Evolutionary conservation across 352 stramenopile species (phyloP), one percentile per base, ranked within the genome.

Genomic region (Peronospora belbahrii): DNA sequence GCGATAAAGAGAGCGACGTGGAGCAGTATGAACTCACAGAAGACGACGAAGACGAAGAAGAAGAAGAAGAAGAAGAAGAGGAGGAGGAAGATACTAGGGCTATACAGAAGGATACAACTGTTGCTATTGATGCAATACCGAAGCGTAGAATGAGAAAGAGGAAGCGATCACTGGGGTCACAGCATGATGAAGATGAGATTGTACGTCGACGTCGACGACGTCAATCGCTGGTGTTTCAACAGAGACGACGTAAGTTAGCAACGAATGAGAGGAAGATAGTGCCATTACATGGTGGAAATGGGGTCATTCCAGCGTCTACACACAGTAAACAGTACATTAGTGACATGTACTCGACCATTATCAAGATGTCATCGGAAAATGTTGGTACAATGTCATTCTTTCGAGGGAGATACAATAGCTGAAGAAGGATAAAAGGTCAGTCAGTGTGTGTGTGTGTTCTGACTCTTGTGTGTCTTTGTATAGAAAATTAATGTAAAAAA

Each of bases 401-500:
- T 7, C 36, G 13, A 19, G 15, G 30, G 19, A 13, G 6, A 17
- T 38, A 31, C 4, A 14, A 27, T 31, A 20, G 15, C 23, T 48
- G 17, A 44, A n/a, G n/a, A n/a, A n/a, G n/a, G n/a, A n/a, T n/a
- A n/a, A n/a, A n/a, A n/a, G n/a, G n/a, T n/a, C 7, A 8, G 31
- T 18, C 0, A 13, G 5, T 42, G n/a, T 27, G 31, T 45, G 4
- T 24, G 23, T 1, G 52, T 23, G 1, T 39, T 44, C 8, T 23
- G 44, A 15, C 25, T 40, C 10, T 48, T 24, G 20, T 49, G 11
- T 19, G 9, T 2, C 17, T 19, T 4, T 18, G 22, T 23, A 28
- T 25, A 98, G 77, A 97, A 97, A 87, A 98, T 98, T 65, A 98
- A 97, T 59, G 84, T 92, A 27, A 94, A 95, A 50, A 98, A 98